A percentile compares a stretch with the other conserved stretches of the same genome.
Evolutionary conservation across 305 asterid genomes (phyloP).

Genomic region (Solanum chacoense): DNA sequence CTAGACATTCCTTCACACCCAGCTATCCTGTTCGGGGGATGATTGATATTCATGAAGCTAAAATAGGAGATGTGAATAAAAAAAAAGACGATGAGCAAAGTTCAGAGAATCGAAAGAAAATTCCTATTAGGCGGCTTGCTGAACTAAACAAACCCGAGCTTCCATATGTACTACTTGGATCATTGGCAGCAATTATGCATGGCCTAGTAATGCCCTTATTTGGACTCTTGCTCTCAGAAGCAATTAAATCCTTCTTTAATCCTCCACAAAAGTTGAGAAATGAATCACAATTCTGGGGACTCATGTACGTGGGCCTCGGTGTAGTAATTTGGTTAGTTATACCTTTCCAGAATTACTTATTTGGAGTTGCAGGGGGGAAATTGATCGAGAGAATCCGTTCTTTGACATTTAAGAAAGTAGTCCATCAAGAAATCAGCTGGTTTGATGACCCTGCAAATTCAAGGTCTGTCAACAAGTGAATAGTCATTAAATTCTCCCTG

Average conservation of each 20-base stretch:
- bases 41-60: background rate
- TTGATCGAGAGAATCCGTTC: slow-evolving; percentile 11
- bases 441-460: slow-evolving; percentile 16
- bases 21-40: background rate
- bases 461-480: slow-evolving; percentile 26
- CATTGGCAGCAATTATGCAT: slow-evolving; percentile 6
- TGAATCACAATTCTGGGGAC: slow-evolving; percentile 22
- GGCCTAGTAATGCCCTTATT: slow-evolving; percentile 18
- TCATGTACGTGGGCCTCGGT: slow-evolving; percentile 13
- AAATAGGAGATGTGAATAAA: background rate
- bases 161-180: slow-evolving; percentile 18
- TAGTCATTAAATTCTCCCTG: background rate
- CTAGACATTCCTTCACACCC: background rate
- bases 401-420: slow-evolving; percentile 13
- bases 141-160: slow-evolving; percentile 11
- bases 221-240: slow-evolving; percentile 15
- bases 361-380: slow-evolving; percentile 24
- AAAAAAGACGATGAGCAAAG: background rate
- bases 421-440: slow-evolving; percentile 23
- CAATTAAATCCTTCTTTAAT: slow-evolving; percentile 16
- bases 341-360: slow-evolving; percentile 9
- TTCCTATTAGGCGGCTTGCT: slow-evolving; percentile 1
- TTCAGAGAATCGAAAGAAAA: slow-evolving; percentile 15
- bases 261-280: slow-evolving; percentile 8
- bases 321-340: background rate